A percentile compares a stretch with the other conserved stretches of the same genome.
phyloP scores from a whole-genome alignment of 345 rosid genomes.

The Bretschneidera sinensis region DNA sequence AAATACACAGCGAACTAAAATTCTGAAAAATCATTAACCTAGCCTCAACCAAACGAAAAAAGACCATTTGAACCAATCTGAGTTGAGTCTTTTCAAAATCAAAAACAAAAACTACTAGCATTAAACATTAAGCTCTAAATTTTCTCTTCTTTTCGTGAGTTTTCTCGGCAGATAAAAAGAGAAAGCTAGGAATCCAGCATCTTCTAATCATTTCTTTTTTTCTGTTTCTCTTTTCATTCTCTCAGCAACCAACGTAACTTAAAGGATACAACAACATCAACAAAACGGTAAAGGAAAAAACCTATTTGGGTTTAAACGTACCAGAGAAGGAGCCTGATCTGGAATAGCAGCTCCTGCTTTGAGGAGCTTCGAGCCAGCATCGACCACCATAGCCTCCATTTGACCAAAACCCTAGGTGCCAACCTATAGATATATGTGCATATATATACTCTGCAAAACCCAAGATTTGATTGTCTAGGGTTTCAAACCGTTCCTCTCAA shows the following conservation, averaged over 20 bases:
- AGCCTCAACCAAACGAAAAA: no score
- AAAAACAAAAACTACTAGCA: not conserved
- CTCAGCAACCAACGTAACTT: constrained; percentile 8
- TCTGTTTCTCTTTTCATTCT: not conserved
- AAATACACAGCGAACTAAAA: no score
- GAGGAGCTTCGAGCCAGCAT: constrained; percentile 85
- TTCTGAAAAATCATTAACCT: no score
- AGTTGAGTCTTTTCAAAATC: no score
- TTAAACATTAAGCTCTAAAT: not conserved
- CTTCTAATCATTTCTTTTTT: not conserved
- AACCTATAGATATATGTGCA: not conserved
- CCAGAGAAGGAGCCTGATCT: constrained; percentile 88
- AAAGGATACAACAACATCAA: no score
- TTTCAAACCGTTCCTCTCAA: no score
- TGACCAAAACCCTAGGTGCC: constrained; percentile 11
- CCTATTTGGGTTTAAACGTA: constrained; percentile 16
- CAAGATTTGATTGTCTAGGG: constrained; percentile 8
- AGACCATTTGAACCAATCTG: no score
- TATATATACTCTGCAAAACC: not conserved
- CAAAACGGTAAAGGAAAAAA: not conserved
- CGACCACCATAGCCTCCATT: constrained; percentile 95
- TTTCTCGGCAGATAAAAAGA: not conserved
- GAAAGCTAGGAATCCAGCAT: not conserved
- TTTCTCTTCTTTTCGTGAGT: no score
- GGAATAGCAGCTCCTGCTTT: constrained; percentile 97